Conservation (phyloP, 2,329 filamentous ascomycete genomes). For the Aspergillaceae sp. region DNA sequence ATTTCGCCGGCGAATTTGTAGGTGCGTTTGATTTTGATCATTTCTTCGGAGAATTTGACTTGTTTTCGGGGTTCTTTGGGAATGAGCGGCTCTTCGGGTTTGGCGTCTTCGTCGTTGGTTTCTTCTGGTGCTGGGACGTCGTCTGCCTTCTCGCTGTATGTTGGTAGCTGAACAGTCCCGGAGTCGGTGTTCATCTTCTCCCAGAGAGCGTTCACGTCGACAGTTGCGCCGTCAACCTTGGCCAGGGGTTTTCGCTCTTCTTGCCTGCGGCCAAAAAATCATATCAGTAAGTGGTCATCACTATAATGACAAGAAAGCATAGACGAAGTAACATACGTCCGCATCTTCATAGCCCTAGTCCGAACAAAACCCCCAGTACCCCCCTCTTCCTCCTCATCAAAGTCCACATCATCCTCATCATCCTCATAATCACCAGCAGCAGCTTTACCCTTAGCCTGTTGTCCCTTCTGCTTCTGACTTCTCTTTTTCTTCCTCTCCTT, state of each 20-base stretch:
- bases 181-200: conserved; percentile 39
- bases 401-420: conserved; percentile 29
- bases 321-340: conserved; percentile 28
- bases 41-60: conserved; percentile 30
- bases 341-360: conserved; percentile 45
- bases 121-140: conserved; percentile 8
- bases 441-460: conserved; percentile 21
- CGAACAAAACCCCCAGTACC: conserved; percentile 45
- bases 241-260: conserved; percentile 42
- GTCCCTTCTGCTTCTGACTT: conserved; percentile 23
- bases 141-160: conserved; percentile 12
- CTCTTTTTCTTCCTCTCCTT: conserved; percentile 32
- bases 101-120: conserved; percentile 10
- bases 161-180: conserved; percentile 5
- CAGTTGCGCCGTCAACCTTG: conserved; percentile 42
- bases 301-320: neutral
- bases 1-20: conserved; percentile 51
- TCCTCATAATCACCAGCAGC: conserved; percentile 18
- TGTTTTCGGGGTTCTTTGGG: conserved; percentile 5
- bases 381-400: conserved; percentile 35
- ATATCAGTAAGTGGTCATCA: too few relatives aligned
- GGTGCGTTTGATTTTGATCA: conserved; percentile 48
- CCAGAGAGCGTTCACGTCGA: conserved; percentile 50
- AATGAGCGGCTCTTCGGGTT: conserved; percentile 6
- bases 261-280: conserved; percentile 21